Evolutionary conservation across 768 basidiomycete species (phyloP).

Genomic region (Cystobasidium tubakii): DNA sequence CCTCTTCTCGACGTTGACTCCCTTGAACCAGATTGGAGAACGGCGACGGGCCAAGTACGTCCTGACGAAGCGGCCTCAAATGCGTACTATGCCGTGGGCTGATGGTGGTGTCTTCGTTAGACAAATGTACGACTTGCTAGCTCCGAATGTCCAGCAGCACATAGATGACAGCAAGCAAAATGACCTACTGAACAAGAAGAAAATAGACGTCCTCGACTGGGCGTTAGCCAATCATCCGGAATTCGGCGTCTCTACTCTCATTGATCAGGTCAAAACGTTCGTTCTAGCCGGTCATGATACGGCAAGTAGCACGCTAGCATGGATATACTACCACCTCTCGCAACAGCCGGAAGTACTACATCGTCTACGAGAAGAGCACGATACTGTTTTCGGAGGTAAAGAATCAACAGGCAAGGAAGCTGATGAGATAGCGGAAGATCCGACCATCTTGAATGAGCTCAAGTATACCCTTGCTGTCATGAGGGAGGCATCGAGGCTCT

Average conservation of each 20-base stretch:
- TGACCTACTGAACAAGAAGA: constrained; percentile 14
- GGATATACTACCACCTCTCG: constrained; percentile 33
- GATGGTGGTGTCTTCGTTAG: no score
- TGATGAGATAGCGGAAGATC: constrained; percentile 3
- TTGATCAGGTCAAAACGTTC: constrained; percentile 33
- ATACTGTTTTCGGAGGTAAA: constrained; percentile 8
- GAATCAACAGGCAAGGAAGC: constrained; percentile 16
- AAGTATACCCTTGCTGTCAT: constrained; percentile 27
- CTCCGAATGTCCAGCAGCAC: constrained; percentile 9
- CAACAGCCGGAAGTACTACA: constrained; percentile 8
- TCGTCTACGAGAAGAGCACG: constrained; percentile 11
- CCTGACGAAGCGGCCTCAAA: not conserved
- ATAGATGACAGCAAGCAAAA: constrained; percentile 13
- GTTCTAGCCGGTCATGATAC: constrained; percentile 31
- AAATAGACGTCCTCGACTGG: constrained; percentile 34
- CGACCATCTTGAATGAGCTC: constrained; percentile 21
- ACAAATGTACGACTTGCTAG: constrained; percentile 26
- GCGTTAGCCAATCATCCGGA: constrained; percentile 26
- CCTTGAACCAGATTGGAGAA: constrained; percentile 2
- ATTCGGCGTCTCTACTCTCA: constrained; percentile 16
- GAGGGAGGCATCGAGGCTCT: constrained; percentile 17
- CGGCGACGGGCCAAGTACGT: not conserved
- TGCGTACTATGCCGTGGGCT: no score
- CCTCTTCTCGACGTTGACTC: not conserved
- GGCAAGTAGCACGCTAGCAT: constrained; percentile 25